Evolutionary conservation across 139 green algal genomes (phyloP).

Genomic region (Micromonas commoda): DNA sequence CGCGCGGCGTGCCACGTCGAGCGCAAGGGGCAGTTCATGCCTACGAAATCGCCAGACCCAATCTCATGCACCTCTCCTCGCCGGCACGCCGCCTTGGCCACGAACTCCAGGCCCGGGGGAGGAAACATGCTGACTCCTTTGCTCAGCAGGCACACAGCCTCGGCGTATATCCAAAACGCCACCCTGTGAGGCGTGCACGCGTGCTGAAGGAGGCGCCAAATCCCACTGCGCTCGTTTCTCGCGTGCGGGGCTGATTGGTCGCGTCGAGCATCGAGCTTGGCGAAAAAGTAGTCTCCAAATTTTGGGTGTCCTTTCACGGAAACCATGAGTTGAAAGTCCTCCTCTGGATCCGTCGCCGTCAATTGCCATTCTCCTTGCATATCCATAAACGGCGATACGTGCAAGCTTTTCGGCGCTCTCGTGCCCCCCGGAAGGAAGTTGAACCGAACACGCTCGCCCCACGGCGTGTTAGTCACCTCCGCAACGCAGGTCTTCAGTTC

Average conservation of each 20-base stretch:
- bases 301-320: not conserved
- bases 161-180: conserved; percentile 23
- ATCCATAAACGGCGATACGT: conserved; percentile 77
- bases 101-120: not conserved
- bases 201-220: not conserved
- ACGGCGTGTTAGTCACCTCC: conserved; percentile 96
- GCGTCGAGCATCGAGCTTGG: not conserved
- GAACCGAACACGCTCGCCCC: conserved; percentile 81
- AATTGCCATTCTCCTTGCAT: conserved; percentile 16
- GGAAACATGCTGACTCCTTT: not conserved
- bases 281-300: conserved; percentile 7
- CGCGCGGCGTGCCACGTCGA: too few species aligned
- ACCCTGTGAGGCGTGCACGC: conserved; percentile 9
- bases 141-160: conserved; percentile 1
- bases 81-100: not conserved
- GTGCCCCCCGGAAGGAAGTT: conserved; percentile 66
- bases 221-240: conserved; percentile 8
- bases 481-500: conserved; percentile 62
- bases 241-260: not conserved
- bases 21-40: too few species aligned
- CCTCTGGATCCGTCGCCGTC: not conserved
- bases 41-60: too few species aligned
- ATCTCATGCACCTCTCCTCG: too few species aligned
- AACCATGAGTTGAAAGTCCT: not conserved
- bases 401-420: conserved; percentile 74